Evolutionary conservation across 768 basidiomycete genomes (phyloP).

Genomic region (Coprinellus aureogranulatus): DNA sequence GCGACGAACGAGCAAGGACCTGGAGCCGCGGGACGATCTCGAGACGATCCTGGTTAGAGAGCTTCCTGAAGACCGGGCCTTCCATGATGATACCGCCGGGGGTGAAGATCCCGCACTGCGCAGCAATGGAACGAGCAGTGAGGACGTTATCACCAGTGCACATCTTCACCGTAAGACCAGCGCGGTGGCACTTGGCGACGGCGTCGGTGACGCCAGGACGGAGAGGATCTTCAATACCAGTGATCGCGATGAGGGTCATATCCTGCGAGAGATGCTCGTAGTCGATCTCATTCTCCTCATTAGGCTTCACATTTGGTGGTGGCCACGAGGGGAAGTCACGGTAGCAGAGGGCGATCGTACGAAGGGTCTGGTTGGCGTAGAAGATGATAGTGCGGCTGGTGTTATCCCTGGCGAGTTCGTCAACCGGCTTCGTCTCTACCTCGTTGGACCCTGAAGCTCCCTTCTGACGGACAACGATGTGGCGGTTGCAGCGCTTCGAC

Average conservation of each 20-base stretch:
- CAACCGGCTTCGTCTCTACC: constrained; percentile 62
- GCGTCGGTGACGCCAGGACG: constrained; percentile 87
- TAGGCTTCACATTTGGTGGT: constrained; percentile 43
- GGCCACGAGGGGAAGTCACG: constrained; percentile 87
- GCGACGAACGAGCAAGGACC: constrained; percentile 95
- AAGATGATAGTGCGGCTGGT: constrained; percentile 93
- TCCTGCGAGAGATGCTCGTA: constrained; percentile 69
- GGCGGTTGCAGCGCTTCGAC: constrained; percentile 66
- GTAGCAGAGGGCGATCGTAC: constrained; percentile 94
- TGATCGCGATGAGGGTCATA: constrained; percentile 83
- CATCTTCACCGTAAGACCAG: constrained; percentile 96
- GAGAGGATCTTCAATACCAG: constrained; percentile 95
- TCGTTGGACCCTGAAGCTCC: constrained; percentile 18
- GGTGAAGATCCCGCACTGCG: constrained; percentile 93
- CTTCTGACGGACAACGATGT: constrained; percentile 64
- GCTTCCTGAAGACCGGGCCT: constrained; percentile 86
- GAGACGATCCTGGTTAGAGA: constrained; percentile 66
- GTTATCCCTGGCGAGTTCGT: constrained; percentile 69
- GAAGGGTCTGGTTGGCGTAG: constrained; percentile 93
- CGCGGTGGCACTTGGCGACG: constrained; percentile 80
- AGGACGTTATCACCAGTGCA: constrained; percentile 97
- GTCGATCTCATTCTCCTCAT: constrained; percentile 57
- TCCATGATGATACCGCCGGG: constrained; percentile 97
- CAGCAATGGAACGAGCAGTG: constrained; percentile 93
- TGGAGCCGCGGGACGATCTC: constrained; percentile 90